These are phyloP conservation scores for Linderina pennispora DNA, from an alignment of 192 early-diverging fungal species.

Conservation along the genomic window DNA sequence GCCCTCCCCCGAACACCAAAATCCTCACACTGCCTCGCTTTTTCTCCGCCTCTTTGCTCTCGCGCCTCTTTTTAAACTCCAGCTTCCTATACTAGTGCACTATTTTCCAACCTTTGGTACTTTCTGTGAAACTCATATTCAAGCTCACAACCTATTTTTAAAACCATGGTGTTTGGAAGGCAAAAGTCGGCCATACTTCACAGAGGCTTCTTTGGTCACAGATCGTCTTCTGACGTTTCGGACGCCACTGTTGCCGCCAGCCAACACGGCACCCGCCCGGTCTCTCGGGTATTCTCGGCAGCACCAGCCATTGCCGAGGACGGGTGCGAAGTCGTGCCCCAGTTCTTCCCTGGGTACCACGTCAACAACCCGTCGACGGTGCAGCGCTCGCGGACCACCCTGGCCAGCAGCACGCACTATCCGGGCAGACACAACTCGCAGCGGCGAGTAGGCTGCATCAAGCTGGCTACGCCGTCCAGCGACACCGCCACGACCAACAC, in stretches of 20 bases:
- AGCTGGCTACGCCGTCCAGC: background rate
- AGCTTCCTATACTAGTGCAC: too few species aligned
- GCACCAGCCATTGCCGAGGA: constrained; percentile 17
- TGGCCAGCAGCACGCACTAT: background rate
- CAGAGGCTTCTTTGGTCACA: background rate
- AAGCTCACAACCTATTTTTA: too few species aligned
- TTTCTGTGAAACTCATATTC: too few species aligned
- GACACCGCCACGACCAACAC: too few species aligned
- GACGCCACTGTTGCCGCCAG: constrained; percentile 3
- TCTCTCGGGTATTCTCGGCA: background rate
- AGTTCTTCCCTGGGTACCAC: constrained; percentile 34
- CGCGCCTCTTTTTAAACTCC: too few species aligned
- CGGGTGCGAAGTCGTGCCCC: constrained; percentile 31
- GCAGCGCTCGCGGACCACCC: background rate
- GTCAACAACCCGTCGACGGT: background rate
- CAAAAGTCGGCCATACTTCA: constrained; percentile 4
- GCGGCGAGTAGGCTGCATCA: constrained; percentile 25
- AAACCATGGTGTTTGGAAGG: constrained; percentile 35
- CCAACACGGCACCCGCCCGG: background rate
- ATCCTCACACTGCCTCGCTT: too few species aligned
- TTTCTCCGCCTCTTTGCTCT: too few species aligned
- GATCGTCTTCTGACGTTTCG: background rate
- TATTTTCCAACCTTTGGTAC: too few species aligned
- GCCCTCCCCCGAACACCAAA: too few species aligned
- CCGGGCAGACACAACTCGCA: constrained; percentile 8